These are phyloP conservation scores for Acacia confusa DNA, from an alignment of 306 rosid species.

Conservation along the genomic window DNA sequence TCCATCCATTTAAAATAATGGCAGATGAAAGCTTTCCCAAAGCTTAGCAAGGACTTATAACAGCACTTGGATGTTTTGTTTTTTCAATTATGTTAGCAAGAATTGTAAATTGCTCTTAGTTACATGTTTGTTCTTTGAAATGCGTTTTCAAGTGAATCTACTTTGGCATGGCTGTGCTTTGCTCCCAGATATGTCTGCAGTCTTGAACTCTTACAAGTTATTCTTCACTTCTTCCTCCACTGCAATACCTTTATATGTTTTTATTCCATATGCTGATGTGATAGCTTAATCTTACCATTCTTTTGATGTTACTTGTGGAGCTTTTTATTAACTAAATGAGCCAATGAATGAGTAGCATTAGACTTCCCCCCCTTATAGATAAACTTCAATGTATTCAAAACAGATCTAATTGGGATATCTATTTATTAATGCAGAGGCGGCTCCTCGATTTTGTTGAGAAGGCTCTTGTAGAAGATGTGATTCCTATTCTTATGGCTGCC, in stretches of 20 bases:
- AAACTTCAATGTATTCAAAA: not conserved
- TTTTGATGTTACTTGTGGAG: not conserved
- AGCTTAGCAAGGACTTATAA: not conserved
- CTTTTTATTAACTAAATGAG: not conserved
- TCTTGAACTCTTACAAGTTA: not conserved
- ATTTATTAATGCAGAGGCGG: conserved; percentile 61
- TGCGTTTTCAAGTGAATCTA: not conserved
- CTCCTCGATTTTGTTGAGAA: conserved; percentile 79
- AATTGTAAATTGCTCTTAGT: not conserved
- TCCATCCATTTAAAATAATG: not conserved
- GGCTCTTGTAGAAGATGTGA: conserved; percentile 82
- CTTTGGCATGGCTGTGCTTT: conserved; percentile 1
- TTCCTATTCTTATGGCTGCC: conserved; percentile 72
- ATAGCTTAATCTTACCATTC: not conserved
- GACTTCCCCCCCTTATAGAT: not conserved
- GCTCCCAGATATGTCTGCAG: not conserved
- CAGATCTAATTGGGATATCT: conserved; percentile 28
- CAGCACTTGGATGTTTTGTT: not conserved
- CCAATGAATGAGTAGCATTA: not conserved
- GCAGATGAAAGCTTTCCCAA: not conserved
- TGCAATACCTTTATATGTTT: not conserved
- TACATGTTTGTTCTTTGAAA: not conserved
- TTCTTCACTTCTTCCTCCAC: not conserved
- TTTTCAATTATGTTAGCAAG: not conserved
- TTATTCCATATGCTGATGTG: not conserved